Evolutionary conservation across 1,284 basidiomycete genomes (phyloP).

Genomic region (Melampsora abietis-canadensis): DNA sequence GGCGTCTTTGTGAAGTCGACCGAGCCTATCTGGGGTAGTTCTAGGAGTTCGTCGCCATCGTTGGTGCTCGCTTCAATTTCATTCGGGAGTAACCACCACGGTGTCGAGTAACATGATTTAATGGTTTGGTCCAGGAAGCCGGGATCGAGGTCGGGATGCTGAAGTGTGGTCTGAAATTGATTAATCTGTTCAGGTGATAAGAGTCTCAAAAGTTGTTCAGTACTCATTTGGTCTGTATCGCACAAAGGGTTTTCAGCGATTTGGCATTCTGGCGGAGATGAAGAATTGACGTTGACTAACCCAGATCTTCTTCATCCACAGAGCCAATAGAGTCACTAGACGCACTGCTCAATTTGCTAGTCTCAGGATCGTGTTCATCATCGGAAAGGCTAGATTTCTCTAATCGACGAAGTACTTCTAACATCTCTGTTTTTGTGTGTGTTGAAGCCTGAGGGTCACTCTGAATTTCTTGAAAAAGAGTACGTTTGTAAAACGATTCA

Average conservation of each 20-base stretch:
- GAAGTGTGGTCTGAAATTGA: conserved; percentile 3
- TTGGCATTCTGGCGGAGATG: no score
- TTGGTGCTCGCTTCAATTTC: neutral
- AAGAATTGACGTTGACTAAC: neutral
- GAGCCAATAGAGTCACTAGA: neutral
- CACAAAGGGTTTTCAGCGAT: neutral
- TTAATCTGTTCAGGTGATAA: neutral
- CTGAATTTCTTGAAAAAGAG: conserved; percentile 12
- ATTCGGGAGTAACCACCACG: neutral
- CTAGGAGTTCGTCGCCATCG: neutral
- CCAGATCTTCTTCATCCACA: conserved; percentile 1
- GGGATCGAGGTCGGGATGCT: neutral
- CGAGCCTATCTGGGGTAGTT: neutral
- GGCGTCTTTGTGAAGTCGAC: neutral
- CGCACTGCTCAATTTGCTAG: no score
- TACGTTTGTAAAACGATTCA: conserved; percentile 32
- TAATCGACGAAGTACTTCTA: conserved; percentile 1
- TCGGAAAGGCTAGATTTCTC: neutral
- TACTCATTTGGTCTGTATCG: conserved; percentile 1
- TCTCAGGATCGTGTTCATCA: neutral
- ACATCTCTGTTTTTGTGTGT: neutral
- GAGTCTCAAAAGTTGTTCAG: neutral
- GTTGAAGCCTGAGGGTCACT: neutral
- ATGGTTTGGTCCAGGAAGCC: neutral
- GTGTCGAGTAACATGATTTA: neutral